Evolutionary conservation across 2,329 filamentous ascomycete species (phyloP).

Genomic region (Beauveria sp.): DNA sequence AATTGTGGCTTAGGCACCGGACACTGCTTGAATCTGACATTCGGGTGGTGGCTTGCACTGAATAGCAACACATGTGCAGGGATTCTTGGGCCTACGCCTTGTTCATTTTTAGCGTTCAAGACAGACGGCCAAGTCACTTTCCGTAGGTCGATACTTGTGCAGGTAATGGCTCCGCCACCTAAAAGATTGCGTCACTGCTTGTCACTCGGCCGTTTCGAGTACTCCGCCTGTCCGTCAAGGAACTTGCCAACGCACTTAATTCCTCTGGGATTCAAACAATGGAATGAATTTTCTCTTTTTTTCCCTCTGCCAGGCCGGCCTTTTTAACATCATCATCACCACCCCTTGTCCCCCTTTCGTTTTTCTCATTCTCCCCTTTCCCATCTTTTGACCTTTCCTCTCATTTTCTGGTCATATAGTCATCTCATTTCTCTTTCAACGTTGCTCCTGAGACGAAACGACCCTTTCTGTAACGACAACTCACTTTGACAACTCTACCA

Average conservation of each 20-base stretch:
- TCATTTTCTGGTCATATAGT: not conserved
- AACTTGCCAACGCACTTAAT: not conserved
- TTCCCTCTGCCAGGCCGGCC: not conserved
- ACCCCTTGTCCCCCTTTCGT: not conserved
- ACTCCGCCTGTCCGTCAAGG: not conserved
- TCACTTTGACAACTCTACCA: not conserved
- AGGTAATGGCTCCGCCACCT: not conserved
- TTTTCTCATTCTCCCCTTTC: not conserved
- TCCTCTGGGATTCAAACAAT: not conserved
- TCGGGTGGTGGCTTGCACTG: not conserved
- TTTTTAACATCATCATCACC: not conserved
- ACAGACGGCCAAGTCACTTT: not conserved
- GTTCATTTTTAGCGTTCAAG: not conserved
- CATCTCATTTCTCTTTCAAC: not conserved
- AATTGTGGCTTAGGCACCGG: not conserved
- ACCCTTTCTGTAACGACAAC: not conserved
- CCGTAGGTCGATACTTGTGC: not conserved
- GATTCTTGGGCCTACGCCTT: not conserved
- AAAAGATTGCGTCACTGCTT: slow-evolving; percentile 11
- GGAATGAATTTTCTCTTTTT: not conserved
- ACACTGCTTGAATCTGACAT: not conserved
- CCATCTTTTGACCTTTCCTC: not conserved
- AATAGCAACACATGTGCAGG: not conserved
- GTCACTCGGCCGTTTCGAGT: not conserved
- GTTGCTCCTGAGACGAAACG: not conserved